phyloP scores from a whole-genome alignment of 2,329 filamentous ascomycete genomes.

The Aureobasidium pullulans region DNA sequence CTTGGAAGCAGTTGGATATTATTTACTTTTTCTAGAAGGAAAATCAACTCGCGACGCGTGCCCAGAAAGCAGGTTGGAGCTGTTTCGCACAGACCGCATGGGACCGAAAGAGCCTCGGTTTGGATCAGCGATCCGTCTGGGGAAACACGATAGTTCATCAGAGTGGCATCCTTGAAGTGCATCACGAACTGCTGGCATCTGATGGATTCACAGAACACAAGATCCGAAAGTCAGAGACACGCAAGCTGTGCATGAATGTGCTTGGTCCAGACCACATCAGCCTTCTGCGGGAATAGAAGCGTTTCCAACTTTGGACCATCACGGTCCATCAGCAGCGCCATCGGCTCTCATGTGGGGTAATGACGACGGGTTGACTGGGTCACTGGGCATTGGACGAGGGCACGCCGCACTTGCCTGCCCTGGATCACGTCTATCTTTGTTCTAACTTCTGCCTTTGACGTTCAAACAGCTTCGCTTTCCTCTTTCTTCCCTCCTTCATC shows the following conservation, averaged over 20 bases:
- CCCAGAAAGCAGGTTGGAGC: not conserved
- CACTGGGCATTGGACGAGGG: slow-evolving; percentile 2
- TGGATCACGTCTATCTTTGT: slow-evolving; percentile 3
- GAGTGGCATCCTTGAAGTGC: not conserved
- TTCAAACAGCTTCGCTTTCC: not conserved
- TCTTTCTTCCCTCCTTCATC: not conserved
- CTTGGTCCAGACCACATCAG: not conserved
- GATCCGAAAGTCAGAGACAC: not conserved
- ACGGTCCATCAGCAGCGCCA: slow-evolving; percentile 5
- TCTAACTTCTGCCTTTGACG: not conserved
- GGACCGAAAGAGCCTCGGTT: not conserved
- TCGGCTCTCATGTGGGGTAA: slow-evolving; percentile 7
- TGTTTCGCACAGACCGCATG: not conserved
- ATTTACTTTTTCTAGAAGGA: slow-evolving; percentile 13
- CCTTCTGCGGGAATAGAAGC: not conserved
- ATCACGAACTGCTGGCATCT: not conserved
- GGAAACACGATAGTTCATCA: not conserved
- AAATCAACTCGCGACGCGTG: slow-evolving; percentile 1
- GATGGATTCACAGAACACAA: not conserved
- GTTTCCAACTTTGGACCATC: not conserved
- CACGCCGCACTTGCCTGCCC: not conserved
- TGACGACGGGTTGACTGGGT: slow-evolving; percentile 1
- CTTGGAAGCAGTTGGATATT: not conserved
- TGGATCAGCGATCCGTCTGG: not conserved
- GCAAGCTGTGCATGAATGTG: not conserved